Evolutionary conservation across 495 filamentous ascomycete species (phyloP).

Genomic region (Xanthoparmelia taractica): DNA sequence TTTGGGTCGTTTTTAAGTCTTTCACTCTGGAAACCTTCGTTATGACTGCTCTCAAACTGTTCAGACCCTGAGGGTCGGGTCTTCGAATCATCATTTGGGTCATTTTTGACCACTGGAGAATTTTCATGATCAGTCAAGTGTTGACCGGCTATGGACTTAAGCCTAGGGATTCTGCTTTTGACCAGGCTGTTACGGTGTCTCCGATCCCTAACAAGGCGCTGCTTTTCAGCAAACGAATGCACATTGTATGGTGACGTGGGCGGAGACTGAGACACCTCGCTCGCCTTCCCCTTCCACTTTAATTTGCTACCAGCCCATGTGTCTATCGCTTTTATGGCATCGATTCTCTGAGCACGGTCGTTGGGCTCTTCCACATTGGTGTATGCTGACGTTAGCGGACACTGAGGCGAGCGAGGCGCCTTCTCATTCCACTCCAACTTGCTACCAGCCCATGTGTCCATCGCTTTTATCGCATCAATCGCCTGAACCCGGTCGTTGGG

Average conservation of each 20-base stretch:
- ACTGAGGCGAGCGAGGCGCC: too few species aligned
- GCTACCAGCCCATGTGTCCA: background rate
- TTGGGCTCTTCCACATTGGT: too few species aligned
- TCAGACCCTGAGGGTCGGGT: background rate
- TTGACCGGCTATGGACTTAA: background rate
- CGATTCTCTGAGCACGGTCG: too few species aligned
- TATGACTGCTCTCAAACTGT: background rate
- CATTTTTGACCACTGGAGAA: background rate
- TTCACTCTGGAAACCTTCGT: background rate
- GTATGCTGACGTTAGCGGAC: too few species aligned
- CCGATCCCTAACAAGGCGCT: background rate
- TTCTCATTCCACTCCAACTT: background rate
- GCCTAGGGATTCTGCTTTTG: background rate
- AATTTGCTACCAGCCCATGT: background rate
- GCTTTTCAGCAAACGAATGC: background rate
- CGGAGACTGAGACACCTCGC: background rate
- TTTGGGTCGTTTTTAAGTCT: background rate
- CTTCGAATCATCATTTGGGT: background rate
- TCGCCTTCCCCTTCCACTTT: background rate
- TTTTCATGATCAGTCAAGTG: background rate
- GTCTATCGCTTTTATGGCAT: background rate
- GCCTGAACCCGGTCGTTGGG: too few species aligned
- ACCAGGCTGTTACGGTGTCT: background rate
- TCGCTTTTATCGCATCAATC: background rate
- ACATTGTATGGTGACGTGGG: background rate